Evolutionary conservation across 163 green algal species (phyloP), one percentile per base, ranked within the genome.

Genomic region (Chlorella variabilis): DNA sequence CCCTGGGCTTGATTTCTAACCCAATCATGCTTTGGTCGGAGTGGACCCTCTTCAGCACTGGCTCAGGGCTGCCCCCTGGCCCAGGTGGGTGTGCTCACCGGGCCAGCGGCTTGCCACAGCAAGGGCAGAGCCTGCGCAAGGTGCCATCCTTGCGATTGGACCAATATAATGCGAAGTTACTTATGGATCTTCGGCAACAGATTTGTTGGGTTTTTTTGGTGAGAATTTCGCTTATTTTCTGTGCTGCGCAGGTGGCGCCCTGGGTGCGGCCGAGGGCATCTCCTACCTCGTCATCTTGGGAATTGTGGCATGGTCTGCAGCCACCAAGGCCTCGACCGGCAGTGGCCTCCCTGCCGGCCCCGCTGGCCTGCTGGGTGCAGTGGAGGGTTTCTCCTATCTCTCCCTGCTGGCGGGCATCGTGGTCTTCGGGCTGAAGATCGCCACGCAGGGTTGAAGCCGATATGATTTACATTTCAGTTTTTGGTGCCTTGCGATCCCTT

Each of bases 371-470:
- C 86, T 98, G 71, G 94, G 94, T 7, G 94, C 90, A 6, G 93
- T 92, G 21, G 94, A 98, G 84, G 94, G 94, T 23, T 66, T 97
- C 1, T 89, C 67, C 41, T 98, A 95, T 78, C 84, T 98, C 5
- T 85, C 88, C 0, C 80, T 97, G 62, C 77, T 96, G 25, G 90
- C 80, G 33, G 90, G 87, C 29, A 48, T 81, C 4, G 56, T 80
- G 25, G 73, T 80, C 34, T 54, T 56, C 59, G 73, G 73, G 34
- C 73, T 80, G 73, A 69, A 80, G 34, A 31, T 71, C 51, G 33
- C 63, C n/a, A n/a, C n/a, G n/a, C n/a, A n/a, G n/a, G n/a, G n/a
- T n/a, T n/a, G n/a, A n/a, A n/a, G n/a, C n/a, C n/a, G n/a, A n/a
- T n/a, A n/a, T n/a, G n/a, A n/a, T n/a, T n/a, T n/a, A n/a, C n/a